Evolutionary conservation across 1,139 yeast genomes (phyloP), one percentile per base, ranked within the genome.

Genomic region (Blastobotrys malaysiensis): DNA sequence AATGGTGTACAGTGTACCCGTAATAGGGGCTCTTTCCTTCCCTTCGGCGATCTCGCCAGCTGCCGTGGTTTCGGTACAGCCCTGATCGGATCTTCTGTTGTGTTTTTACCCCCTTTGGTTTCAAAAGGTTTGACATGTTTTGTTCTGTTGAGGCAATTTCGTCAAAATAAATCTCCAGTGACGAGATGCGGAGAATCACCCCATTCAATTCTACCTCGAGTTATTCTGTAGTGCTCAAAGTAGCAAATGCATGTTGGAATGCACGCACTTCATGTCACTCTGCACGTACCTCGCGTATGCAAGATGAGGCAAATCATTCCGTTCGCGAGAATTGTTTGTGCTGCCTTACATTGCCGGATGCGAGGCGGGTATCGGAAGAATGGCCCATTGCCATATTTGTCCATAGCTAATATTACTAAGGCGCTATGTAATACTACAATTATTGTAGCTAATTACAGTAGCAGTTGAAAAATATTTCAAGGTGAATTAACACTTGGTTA

Each of bases 201-300:
- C n/a, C 16, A 31, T 31, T 31, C n/a, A 31, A 13, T 31, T 13
- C 4, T 9, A 2, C 11, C 13, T 13, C 11, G 31, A 26, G 31
- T n/a, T 22, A 31, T 7, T 14, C 16, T 7, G 39, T 14, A 3
- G 3, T 31, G 4, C 39, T 7, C 5, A 2, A 3, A n/a, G n/a
- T 31, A 13, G 16, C 39, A 16, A 13, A 31, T 31, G 39, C 39
- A 31, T 3, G 39, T 13, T n/a, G 39, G 11, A 31, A 13, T 16
- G 39, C 39, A 31, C 39, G 31, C 39, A 31, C 39, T 13, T n/a
- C 6, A n/a, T 31, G 39, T 31, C 39, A 31, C 39, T 11, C 13
- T n/a, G 26, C 46, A 9, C 26, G 46, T 21, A 45, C 46, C 27
- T 45, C 46, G 24, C 46, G 9, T 22, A 20, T 45, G 24, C 26